Evolutionary conservation across 148 eudicot genomes (phyloP).

Genomic region (Persicaria maculosa): DNA sequence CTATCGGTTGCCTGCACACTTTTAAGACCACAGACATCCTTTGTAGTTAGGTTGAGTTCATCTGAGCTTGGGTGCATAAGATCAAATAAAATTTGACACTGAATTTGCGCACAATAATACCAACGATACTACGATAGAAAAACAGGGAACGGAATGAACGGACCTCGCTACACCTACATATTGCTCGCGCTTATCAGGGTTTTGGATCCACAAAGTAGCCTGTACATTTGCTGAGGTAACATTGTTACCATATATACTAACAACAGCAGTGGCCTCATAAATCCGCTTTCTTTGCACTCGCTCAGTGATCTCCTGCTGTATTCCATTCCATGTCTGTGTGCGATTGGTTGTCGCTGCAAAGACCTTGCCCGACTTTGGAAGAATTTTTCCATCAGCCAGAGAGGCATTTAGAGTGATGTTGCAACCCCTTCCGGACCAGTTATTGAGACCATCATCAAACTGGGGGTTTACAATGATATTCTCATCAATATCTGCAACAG

Average conservation of each 20-base stretch:
- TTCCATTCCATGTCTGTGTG: slow-evolving; percentile 79
- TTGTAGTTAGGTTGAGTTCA: not conserved
- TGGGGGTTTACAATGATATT: slow-evolving; percentile 66
- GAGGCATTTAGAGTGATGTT: slow-evolving; percentile 55
- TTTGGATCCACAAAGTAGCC: slow-evolving; percentile 77
- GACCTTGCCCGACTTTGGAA: slow-evolving; percentile 66
- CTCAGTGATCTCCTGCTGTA: slow-evolving; percentile 84
- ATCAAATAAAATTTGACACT: no score
- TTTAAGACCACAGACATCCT: slow-evolving; percentile 17
- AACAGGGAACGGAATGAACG: slow-evolving; percentile 26
- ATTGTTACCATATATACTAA: slow-evolving; percentile 77
- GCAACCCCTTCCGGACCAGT: slow-evolving; percentile 96
- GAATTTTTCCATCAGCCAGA: slow-evolving; percentile 66
- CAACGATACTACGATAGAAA: not conserved
- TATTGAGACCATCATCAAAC: slow-evolving; percentile 79
- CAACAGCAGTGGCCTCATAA: slow-evolving; percentile 61
- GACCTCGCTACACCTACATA: slow-evolving; percentile 74
- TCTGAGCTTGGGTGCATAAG: not conserved
- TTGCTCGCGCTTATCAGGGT: slow-evolving; percentile 68
- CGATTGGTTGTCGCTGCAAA: slow-evolving; percentile 76
- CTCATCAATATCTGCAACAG: slow-evolving; percentile 35
- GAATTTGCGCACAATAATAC: not conserved
- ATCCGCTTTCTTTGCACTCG: slow-evolving; percentile 69
- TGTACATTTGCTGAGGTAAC: slow-evolving; percentile 45
- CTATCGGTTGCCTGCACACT: slow-evolving; percentile 85